Conservation (phyloP, 176 grass and related monocot genomes). For the Oryza longistaminata region DNA sequence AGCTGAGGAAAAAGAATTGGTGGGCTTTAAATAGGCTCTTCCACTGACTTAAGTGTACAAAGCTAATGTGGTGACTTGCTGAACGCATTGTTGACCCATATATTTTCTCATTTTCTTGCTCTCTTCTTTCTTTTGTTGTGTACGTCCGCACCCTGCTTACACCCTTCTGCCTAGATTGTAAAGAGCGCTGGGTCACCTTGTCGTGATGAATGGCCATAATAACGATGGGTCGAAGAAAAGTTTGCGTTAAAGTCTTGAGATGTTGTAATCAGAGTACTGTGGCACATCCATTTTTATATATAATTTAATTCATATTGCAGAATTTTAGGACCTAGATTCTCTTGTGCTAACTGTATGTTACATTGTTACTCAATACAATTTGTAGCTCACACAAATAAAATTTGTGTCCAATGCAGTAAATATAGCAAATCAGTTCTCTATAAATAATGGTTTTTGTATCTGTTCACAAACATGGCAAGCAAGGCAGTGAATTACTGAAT, state of each 20-base stretch:
- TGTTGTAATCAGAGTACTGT: not conserved
- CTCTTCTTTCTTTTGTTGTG: too few species aligned
- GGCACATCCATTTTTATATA: not conserved
- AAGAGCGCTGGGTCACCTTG: too few species aligned
- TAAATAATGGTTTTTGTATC: not conserved
- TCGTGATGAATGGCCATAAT: too few species aligned
- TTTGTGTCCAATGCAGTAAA: not conserved
- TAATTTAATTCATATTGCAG: not conserved
- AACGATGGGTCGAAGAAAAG: not conserved
- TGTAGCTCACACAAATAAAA: too few species aligned
- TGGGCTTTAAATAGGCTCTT: too few species aligned
- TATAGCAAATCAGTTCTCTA: not conserved
- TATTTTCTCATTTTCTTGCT: too few species aligned
- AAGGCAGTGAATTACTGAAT: not conserved
- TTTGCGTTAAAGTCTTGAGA: not conserved
- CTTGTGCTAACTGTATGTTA: not conserved
- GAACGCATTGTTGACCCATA: too few species aligned
- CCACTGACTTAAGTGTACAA: too few species aligned
- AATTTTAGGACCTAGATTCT: not conserved
- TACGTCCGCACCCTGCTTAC: too few species aligned
- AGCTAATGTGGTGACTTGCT: too few species aligned
- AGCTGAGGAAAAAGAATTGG: too few species aligned
- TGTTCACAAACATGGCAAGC: not conserved
- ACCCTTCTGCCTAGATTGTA: too few species aligned
- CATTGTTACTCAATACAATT: not conserved